Evolutionary conservation across 208 protist genomes (phyloP).

Genomic region (Trichomonas tenax): DNA sequence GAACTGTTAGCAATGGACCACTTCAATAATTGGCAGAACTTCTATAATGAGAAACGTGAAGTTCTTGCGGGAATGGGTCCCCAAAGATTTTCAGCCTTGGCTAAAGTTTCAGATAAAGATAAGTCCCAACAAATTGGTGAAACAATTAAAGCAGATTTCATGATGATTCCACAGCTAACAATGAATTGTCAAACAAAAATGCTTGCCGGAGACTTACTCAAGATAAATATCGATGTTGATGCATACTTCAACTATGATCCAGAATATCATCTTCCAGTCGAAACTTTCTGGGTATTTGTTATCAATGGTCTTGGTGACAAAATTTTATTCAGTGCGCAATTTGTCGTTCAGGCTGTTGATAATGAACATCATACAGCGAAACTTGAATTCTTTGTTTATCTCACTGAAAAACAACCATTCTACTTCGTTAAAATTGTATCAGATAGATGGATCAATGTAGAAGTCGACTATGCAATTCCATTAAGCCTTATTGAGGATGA

Average conservation of each 20-base stretch:
- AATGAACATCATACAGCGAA: background rate
- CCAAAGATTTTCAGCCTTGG: conserved; percentile 74
- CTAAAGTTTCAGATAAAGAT: conserved; percentile 53
- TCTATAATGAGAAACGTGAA: conserved; percentile 41
- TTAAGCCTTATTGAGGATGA: background rate
- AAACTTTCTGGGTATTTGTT: conserved; percentile 80
- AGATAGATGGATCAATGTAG: conserved; percentile 51
- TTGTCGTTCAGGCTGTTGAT: conserved; percentile 65
- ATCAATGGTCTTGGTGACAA: conserved; percentile 42
- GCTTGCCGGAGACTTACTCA: conserved; percentile 73
- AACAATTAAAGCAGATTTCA: conserved; percentile 56
- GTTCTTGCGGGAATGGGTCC: conserved; percentile 71
- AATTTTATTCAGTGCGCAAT: conserved; percentile 82
- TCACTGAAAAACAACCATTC: conserved; percentile 62
- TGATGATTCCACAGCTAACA: conserved; percentile 68
- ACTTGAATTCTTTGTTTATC: background rate
- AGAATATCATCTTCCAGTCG: conserved; percentile 61
- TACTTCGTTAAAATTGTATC: conserved; percentile 63
- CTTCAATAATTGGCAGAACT: conserved; percentile 17
- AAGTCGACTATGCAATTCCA: background rate
- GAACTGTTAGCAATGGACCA: background rate
- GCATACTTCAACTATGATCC: conserved; percentile 83
- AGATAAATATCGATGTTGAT: conserved; percentile 77
- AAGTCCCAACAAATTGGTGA: conserved; percentile 59
- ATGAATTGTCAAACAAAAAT: conserved; percentile 74